Evolutionary conservation across 2,329 filamentous ascomycete genomes (phyloP), one percentile per base, ranked within the genome.

Genomic region (Xylariales sp.): DNA sequence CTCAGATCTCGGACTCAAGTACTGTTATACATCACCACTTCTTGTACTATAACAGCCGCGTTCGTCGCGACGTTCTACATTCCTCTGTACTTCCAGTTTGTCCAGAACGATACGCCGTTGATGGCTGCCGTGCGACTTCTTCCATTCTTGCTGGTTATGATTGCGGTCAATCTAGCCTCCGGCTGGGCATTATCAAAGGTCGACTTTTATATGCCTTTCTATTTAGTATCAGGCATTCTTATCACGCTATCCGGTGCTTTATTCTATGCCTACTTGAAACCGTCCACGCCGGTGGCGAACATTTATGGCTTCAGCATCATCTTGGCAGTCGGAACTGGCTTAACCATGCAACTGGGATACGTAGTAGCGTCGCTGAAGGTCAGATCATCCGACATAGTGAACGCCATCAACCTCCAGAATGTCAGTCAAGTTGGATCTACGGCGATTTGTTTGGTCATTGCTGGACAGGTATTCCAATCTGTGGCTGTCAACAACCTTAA

Each of bases 41-140:
- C 49, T 11, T 47, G 37, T 4, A 40, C 41, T 11, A 48, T 48
- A 12, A 46, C 52, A 10, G 47, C 47, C 8, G 40, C 44, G 25
- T 61, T 60, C 33, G 48, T 63, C 7, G 36, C 51, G 10, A 53
- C 69, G 15, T 77, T 74, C 52, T 76, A 69, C 51, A 65, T 76
- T n/a, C 73, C 73, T 0, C 52, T 77, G 1, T 74, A 64, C 53
- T 77, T 75, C 52, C 67, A 71, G 46, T 76, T 76, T 50, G 60
- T 60, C 0, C 56, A 56, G 5, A 1, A 61, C 4, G 70, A 72
- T 29, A 55, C 48, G 0, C 57, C 67, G 0, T 49, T 73, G 3
- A 44, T 63, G 12, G 61, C 68, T 8, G 67, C 60, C 31, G 61
- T 68, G 1, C 65, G 68, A 40, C 51, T 71, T 3, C 46, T 70